phyloP scores from a whole-genome alignment of 2,329 filamentous ascomycete genomes.

The Eutypella sp. region DNA sequence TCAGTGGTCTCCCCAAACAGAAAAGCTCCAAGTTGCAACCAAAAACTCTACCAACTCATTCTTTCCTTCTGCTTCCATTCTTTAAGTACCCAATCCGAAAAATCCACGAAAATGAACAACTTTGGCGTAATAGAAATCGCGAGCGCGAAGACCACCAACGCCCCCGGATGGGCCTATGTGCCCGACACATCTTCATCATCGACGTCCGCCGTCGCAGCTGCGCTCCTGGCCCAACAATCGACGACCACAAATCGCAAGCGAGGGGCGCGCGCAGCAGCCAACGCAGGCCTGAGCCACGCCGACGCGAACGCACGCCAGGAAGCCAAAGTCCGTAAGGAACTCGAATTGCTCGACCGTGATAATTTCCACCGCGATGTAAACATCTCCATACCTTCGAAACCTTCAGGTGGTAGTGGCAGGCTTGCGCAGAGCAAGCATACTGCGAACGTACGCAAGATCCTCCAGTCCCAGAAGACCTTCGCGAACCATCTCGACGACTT shows the following conservation, averaged over 20 bases:
- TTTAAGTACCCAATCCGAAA: neutral
- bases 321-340: slow-evolving; percentile 72
- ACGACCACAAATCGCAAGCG: slow-evolving; percentile 65
- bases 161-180: slow-evolving; percentile 91
- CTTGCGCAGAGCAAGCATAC: slow-evolving; percentile 55
- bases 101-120: slow-evolving; percentile 47
- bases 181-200: slow-evolving; percentile 62
- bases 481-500: slow-evolving; percentile 79
- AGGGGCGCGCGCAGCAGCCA: slow-evolving; percentile 50
- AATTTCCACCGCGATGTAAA: slow-evolving; percentile 61
- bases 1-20: too few species aligned
- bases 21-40: too few species aligned
- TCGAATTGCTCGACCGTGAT: slow-evolving; percentile 79
- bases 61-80: neutral
- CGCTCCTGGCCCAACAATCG: slow-evolving; percentile 6
- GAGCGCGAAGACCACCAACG: slow-evolving; percentile 59
- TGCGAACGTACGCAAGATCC: slow-evolving; percentile 67
- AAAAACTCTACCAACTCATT: too few species aligned
- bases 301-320: slow-evolving; percentile 79
- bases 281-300: slow-evolving; percentile 45
- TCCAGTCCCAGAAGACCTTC: slow-evolving; percentile 78
- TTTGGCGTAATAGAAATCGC: slow-evolving; percentile 82
- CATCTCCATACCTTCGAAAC: slow-evolving; percentile 62
- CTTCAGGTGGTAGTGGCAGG: slow-evolving; percentile 27
- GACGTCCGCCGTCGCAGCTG: slow-evolving; percentile 25